phyloP scores from a whole-genome alignment of 75 land plant species.

The Ceratopteris richardii region DNA sequence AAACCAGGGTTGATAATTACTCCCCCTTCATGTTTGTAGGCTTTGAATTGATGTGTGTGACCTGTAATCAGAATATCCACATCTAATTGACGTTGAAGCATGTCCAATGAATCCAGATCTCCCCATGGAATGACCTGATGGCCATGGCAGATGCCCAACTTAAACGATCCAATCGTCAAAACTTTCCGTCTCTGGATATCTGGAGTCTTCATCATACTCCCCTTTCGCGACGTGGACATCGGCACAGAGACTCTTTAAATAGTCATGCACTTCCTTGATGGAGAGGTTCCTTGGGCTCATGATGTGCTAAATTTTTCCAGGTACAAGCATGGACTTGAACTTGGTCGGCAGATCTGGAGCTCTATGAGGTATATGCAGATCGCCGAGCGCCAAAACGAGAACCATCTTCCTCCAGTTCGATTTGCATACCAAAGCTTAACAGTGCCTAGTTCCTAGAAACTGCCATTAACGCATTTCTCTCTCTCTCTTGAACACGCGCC shows the following conservation, averaged over 20 bases:
- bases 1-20: conserved; percentile 96
- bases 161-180: conserved; percentile 85
- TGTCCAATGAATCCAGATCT: conserved; percentile 87
- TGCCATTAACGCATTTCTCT: too few species aligned
- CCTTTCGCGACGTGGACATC: conserved; percentile 79
- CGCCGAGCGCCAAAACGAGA: conserved; percentile 80
- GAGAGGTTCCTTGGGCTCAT: conserved; percentile 92
- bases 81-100: conserved; percentile 92
- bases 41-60: conserved; percentile 93
- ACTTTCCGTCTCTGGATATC: conserved; percentile 91
- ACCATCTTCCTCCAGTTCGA: too few species aligned
- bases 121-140: conserved; percentile 99
- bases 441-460: too few species aligned
- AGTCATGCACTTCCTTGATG: conserved; percentile 96
- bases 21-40: conserved; percentile 97
- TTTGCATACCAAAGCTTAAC: too few species aligned
- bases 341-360: conserved; percentile 89
- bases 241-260: conserved; percentile 83
- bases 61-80: conserved; percentile 95
- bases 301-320: conserved; percentile 95
- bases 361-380: conserved; percentile 86
- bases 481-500: too few species aligned
- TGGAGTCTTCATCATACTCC: conserved; percentile 90
- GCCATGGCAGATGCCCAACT: conserved; percentile 93
- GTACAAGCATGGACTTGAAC: conserved; percentile 98